Base-by-base conservation (phyloP, 257 asterid species). In the Buddleja alternifolia region DNA sequence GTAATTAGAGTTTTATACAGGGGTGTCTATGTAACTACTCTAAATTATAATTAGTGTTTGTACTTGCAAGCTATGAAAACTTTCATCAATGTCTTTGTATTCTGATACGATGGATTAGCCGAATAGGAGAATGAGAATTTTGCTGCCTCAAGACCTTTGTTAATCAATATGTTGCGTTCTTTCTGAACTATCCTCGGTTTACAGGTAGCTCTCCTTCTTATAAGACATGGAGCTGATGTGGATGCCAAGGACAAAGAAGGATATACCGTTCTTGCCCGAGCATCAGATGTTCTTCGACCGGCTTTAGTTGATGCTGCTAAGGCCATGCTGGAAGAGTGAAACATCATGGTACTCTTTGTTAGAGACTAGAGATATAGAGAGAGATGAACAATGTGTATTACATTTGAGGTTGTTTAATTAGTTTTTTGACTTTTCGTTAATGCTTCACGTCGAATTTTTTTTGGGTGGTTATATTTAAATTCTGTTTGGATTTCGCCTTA, bases 161-260 rank as follows among this genome's bases (percentile, higher is more conserved):
- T 36, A 4, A 55, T 20, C 51, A 25, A 15, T 60, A 36, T 14
- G 10, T 54, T 11, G 14, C 21, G 10, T 52, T 19, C 29, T 69
- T 21, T 16, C 53, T 46, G 3, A 58, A 39, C 23, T 63, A 44
- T 44, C 24, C 52, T 65, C 36, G 25, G 19, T 40, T 77, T 51
- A 55, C 95, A 93, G 99, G 96, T 82, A 40, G 93, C 99, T 66
- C 90, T 93, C 63, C 96, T 93, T 29, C 96, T 90, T 51, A 83
- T 93, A 79, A 76, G 99, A 77, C 97, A 93, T 67, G 97, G 96
- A 67, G 97, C 99, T 41, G 79, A 87, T 53, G 97, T 93, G 71
- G 99, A 93, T 70, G 78, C 82, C 21, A 81, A 65, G 76, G 99
- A 90, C 82, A 87, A 89, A 76, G 99, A 93, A 84, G 99, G 89